Percentiles rank a stretch among this genome's conserved stretches.
These are phyloP conservation scores for Beauveria sp. DNA, from an alignment of 2,329 filamentous ascomycete genomes.

Conservation along the genomic window DNA sequence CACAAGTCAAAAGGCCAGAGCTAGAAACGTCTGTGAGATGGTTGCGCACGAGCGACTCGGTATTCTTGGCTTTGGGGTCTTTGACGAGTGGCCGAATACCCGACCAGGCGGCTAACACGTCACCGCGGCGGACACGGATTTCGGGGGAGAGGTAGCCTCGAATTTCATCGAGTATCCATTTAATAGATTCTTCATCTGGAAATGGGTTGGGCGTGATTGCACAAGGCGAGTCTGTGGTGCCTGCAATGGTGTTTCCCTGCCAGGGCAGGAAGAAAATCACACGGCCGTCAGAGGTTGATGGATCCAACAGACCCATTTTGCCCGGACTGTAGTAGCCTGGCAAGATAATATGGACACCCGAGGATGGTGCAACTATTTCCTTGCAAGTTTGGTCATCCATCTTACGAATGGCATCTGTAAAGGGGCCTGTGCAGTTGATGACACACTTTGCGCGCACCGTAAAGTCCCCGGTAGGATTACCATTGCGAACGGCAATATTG, in stretches of 20 bases:
- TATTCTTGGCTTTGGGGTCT: constrained; percentile 78
- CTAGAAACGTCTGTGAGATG: constrained; percentile 74
- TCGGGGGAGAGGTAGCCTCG: constrained; percentile 74
- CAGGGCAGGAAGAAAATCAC: constrained; percentile 92
- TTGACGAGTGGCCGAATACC: constrained; percentile 81
- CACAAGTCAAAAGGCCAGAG: constrained; percentile 75
- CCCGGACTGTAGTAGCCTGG: constrained; percentile 80
- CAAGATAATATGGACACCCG: constrained; percentile 78
- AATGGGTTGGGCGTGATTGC: constrained; percentile 65
- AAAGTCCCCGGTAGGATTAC: constrained; percentile 52
- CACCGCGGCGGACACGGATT: constrained; percentile 75
- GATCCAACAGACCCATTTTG: constrained; percentile 83
- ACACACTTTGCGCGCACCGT: constrained; percentile 70
- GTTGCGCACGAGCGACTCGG: constrained; percentile 80
- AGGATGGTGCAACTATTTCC: constrained; percentile 79
- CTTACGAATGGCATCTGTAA: constrained; percentile 77
- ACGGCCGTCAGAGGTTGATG: constrained; percentile 76
- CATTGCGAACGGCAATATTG: constrained; percentile 57
- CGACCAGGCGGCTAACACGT: constrained; percentile 86
- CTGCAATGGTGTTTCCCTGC: constrained; percentile 89
- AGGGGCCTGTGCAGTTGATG: constrained; percentile 84
- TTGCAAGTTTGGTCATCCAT: constrained; percentile 66
- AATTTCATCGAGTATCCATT: constrained; percentile 82
- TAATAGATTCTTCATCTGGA: constrained; percentile 75
- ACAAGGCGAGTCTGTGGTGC: constrained; percentile 75